Evolutionary conservation across 495 filamentous ascomycete genomes (phyloP), one percentile per base, ranked within the genome.

Genomic region (Cercophora sp.): DNA sequence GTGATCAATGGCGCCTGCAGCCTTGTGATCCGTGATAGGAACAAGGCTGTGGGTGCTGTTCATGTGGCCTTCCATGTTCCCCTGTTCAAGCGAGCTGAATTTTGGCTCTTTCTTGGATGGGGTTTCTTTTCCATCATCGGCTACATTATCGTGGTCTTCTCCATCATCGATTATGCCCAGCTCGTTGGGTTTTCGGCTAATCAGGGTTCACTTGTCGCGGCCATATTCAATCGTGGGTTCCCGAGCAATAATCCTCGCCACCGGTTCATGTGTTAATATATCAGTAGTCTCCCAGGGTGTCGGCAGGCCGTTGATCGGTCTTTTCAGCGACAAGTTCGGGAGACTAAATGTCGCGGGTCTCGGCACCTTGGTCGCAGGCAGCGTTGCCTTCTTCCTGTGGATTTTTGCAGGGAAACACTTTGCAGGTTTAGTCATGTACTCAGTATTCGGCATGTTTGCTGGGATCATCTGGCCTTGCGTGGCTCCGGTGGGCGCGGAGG

Each of bases 401-500:
- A 82, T 61, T 23, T 70, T 83, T 36, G 80, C 79, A 18, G 82
- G 85, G 0, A 79, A 81, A 55, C 79, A 69, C 48, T 85, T 82
- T 63, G 81, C 80, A 2, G 78, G 85, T 0, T 70, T 89, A 27
- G 82, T 86, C 40, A 81, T 90, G 55, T 91, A 86, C 57, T 79
- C 84, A 6, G 61, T 93, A 3, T 70, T 90, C 11, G 88, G 88
- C 8, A 76, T 73, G 13, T 83, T 91, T 10, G 77, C 85, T 5
- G 88, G 87, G 22, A 83, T 81, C 1, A 87, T 87, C 59, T 91
- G 87, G 48, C 48, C 48, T 16, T 51, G 43, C 13, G 44, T 87
- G 16, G 84, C 76, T 2, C 89, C 89, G 0, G 84, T 95, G 10
- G 76, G 82, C 16, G 85, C 85, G 0, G 89, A 95, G 62, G 83